These are phyloP conservation scores for Eucalyptus rudis DNA, from an alignment of 345 rosid genomes.

Conservation along the genomic window DNA sequence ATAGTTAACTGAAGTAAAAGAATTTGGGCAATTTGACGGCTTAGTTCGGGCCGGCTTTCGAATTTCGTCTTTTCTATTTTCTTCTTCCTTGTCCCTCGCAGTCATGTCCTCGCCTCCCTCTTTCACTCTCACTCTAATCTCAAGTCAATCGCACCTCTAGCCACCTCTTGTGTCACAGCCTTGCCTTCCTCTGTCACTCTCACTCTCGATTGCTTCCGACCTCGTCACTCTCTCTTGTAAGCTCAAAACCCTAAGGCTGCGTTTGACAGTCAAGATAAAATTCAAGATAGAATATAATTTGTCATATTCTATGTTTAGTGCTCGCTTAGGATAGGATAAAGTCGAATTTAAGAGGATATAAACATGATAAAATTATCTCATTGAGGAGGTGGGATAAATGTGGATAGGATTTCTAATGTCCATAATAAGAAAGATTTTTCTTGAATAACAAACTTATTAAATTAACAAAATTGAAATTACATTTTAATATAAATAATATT, in stretches of 20 bases:
- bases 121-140: background rate
- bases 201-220: background rate
- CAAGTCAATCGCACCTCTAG: background rate
- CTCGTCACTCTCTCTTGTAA: background rate
- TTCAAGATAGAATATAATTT: no score
- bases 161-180: background rate
- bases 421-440: no score
- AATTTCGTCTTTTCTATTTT: background rate
- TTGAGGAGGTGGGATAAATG: accelerated
- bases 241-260: background rate
- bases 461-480: no score
- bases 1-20: background rate
- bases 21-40: background rate
- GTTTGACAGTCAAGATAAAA: no score
- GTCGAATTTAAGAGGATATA: no score
- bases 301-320: no score
- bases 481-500: no score
- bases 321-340: no score
- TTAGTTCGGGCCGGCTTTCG: background rate
- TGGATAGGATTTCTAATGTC: no score
- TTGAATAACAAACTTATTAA: no score
- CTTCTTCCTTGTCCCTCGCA: background rate
- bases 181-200: background rate
- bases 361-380: no score
- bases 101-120: background rate